Base-by-base conservation (phyloP, 805 yeast species). In the Wickerhamiella azymoides region DNA sequence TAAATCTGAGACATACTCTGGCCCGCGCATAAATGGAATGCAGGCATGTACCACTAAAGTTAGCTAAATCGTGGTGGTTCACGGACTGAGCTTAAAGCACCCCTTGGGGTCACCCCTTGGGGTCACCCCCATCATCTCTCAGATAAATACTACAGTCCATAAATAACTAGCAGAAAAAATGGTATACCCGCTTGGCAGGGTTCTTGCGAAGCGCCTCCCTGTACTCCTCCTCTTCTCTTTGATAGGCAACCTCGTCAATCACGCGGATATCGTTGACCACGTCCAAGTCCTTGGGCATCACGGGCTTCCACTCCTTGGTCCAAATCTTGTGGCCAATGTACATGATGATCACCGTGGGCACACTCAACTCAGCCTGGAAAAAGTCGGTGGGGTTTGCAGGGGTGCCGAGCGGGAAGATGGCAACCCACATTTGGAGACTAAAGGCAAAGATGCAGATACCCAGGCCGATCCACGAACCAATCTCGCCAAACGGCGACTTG, bases 401-500 rank as follows among this genome's bases (percentile, higher is more conserved):
- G 8, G 39, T 58, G 19, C 68, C 76, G 64, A 77, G 58, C 46
- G 94, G 94, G 70, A 70, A 83, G 38, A 81, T 64, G 8, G 92
- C 86, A 49, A 79, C 70, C 84, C 88, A 84, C 67, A 84, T 80
- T 65, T 83, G 88, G 18, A 86, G 84, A 45, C 74, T 65, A 50
- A 85, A 66, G 50, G 84, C 79, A 45, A 80, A 60, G 24, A 72
- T 30, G 59, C 78, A 78, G 56, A 85, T 64, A 21, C 61, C 49
- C 10, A 75, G 56, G 46, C 89, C 89, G 60, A 73, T 73, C 52
- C 59, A 63, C 0, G 93, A 79, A 39, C 94, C 94, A 53, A 60
- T 62, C 28, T 77, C 63, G 55, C 94, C 94, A 41, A 72, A 67
- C 47, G 79, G 80, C 3, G 94, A 72, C 35, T 67, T 68, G 62